Evolutionary conservation across 2,329 filamentous ascomycete genomes (phyloP).

Genomic region (Colletotrichum lupini): DNA sequence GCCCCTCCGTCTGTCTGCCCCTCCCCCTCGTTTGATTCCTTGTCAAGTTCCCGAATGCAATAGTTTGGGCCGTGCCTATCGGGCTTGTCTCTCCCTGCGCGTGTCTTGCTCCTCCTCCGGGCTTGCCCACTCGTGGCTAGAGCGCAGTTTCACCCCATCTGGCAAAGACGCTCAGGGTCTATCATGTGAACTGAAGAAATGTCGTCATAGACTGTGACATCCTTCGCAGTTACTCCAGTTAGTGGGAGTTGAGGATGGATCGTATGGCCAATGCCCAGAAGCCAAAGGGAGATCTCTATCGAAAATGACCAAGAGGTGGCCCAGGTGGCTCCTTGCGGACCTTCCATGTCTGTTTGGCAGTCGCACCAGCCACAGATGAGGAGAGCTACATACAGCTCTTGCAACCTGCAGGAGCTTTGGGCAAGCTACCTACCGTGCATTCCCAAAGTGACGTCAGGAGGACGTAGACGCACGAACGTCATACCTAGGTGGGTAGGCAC

Average conservation of each 20-base stretch:
- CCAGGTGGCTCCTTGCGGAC: conserved; percentile 17
- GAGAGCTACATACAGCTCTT: conserved; percentile 20
- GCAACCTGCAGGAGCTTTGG: background rate
- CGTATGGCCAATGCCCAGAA: conserved; percentile 2
- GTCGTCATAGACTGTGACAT: conserved; percentile 32
- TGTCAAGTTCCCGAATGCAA: background rate
- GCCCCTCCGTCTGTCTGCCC: background rate
- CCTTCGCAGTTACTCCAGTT: conserved; percentile 10
- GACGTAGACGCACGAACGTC: conserved; percentile 22
- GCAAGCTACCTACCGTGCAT: background rate
- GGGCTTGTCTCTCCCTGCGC: conserved; percentile 23
- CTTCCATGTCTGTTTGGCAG: conserved; percentile 2
- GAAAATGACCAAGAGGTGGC: conserved; percentile 16
- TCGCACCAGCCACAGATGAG: conserved; percentile 25
- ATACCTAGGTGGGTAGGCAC: background rate
- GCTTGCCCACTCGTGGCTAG: conserved; percentile 24
- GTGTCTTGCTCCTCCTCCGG: conserved; percentile 12
- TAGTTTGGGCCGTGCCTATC: conserved; percentile 3
- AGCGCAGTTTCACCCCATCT: conserved; percentile 34
- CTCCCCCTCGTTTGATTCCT: conserved; percentile 27
- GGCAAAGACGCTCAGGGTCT: conserved; percentile 34
- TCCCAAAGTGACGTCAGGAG: conserved; percentile 16
- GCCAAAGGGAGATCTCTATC: conserved; percentile 17
- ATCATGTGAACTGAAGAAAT: conserved; percentile 35
- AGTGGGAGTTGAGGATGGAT: background rate